phyloP scores from a whole-genome alignment of 495 filamentous ascomycete genomes.

The Neurospora africana region DNA sequence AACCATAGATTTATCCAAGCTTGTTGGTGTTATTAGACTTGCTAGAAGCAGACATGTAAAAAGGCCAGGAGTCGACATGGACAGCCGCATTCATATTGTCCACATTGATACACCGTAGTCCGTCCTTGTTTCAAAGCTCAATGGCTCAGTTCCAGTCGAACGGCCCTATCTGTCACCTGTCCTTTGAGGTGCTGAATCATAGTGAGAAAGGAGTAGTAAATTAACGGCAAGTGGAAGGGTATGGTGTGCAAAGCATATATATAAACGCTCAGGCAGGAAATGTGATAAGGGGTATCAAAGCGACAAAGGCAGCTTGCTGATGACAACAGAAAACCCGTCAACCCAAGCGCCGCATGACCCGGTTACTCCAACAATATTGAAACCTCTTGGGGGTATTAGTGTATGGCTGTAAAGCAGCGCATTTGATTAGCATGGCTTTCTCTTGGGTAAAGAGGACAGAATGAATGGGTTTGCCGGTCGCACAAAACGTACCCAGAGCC shows the following conservation, averaged over 20 bases:
- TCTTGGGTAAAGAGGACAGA: background rate
- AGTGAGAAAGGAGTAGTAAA: background rate
- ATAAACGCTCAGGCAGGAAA: background rate
- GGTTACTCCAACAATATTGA: conserved; percentile 76
- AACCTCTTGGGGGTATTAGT: conserved; percentile 81
- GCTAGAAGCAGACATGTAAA: background rate
- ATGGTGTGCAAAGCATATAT: background rate
- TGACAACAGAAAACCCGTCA: conserved; percentile 81
- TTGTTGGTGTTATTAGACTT: background rate
- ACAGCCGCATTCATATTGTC: background rate
- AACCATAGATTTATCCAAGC: background rate
- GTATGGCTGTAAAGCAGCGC: conserved; percentile 51
- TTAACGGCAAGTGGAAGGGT: background rate
- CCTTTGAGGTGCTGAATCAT: background rate
- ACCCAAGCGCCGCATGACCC: conserved; percentile 76
- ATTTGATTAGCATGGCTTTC: background rate
- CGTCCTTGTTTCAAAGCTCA: background rate
- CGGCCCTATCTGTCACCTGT: background rate
- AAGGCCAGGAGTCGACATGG: background rate
- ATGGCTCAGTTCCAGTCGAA: background rate
- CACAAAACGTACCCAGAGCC: conserved; percentile 59
- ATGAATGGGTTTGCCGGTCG: background rate
- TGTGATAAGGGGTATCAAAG: background rate
- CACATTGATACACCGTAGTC: background rate
- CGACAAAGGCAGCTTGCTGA: conserved; percentile 40